Base-by-base conservation (phyloP, 495 filamentous ascomycete genomes). In the Neurospora sublineolata region DNA sequence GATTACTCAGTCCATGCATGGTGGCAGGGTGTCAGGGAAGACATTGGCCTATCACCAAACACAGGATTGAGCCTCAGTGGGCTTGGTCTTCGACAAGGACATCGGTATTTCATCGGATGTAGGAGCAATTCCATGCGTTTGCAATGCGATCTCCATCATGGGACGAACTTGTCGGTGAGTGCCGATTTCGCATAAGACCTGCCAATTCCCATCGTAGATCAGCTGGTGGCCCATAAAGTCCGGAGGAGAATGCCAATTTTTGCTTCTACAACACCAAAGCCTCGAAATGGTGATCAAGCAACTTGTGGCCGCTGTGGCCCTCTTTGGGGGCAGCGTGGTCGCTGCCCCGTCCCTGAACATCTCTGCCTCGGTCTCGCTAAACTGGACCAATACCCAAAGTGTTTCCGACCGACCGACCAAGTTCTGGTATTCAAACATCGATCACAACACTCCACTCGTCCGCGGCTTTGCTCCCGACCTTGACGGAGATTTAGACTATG, bases 401-500 rank as follows among this genome's bases (percentile, higher is more conserved):
- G 23, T 60, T 8, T 6, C 52, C 16, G 14, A 73, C 12, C 67
- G 67, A 71, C 73, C 73, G 30, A 77, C 77, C 38, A 77, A 73
- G 41, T 83, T 79, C 68, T 83, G 76, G 76, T 78, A 78, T 37
- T 39, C 80, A 37, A 81, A 80, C 64, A 72, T 84, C 41, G 79
- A 84, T 69, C 81, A 83, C 58, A 78, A 73, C 11, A 69, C 42
- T 3, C 73, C 67, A 8, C 5, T 70, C 1, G 60, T 77, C 7
- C 73, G 82, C 6, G 81, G 81, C 1, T 82, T 73, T 71, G 80
- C 79, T 1, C 82, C 82, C 4, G 77, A 83, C 23, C 77, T 83
- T 4, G 80, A 78, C 42, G 76, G 74, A 23, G 74, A 83, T 71
- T 75, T 60, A 52, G 73, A 68, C 8, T 84, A 84, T 68, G 75